Conservation (phyloP, 2,329 filamentous ascomycete species). For the Albifimbria verrucaria region DNA sequence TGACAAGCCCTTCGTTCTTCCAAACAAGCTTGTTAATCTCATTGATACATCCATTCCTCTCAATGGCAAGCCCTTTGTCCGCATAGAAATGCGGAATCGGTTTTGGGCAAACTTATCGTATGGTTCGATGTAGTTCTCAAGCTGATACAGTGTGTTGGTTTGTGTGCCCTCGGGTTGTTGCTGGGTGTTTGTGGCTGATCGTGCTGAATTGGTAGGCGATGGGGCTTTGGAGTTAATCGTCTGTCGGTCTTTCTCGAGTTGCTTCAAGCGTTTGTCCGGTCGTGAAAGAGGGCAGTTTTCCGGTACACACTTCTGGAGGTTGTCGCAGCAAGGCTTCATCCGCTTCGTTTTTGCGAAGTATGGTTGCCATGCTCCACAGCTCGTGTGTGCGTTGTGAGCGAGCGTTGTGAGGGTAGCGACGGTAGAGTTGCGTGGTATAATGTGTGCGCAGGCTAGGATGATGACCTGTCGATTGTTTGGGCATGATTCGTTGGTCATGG, state of each 20-base stretch:
- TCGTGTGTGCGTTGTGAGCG: not conserved
- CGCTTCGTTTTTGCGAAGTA: not conserved
- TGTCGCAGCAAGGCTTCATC: not conserved
- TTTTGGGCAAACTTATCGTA: too few relatives aligned
- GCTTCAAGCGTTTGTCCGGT: not conserved
- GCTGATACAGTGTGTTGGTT: too few relatives aligned
- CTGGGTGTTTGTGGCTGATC: not conserved
- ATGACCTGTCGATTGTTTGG: not conserved
- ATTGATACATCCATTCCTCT: not conserved
- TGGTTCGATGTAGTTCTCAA: too few relatives aligned
- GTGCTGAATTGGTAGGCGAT: not conserved
- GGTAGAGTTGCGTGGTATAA: not conserved
- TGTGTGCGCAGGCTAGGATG: not conserved
- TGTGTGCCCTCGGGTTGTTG: not conserved
- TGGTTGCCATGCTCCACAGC: not conserved
- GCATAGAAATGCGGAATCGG: too few relatives aligned
- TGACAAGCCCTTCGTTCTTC: not conserved
- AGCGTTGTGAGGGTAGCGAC: not conserved
- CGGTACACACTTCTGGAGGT: not conserved
- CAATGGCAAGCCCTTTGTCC: not conserved
- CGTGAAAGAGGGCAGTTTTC: not conserved
- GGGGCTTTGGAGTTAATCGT: too few relatives aligned
- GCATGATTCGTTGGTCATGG: not conserved
- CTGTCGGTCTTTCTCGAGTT: not conserved
- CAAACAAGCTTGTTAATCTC: not conserved